phyloP scores from a whole-genome alignment of 139 green algal genomes.

The Picochlorum sp. region DNA sequence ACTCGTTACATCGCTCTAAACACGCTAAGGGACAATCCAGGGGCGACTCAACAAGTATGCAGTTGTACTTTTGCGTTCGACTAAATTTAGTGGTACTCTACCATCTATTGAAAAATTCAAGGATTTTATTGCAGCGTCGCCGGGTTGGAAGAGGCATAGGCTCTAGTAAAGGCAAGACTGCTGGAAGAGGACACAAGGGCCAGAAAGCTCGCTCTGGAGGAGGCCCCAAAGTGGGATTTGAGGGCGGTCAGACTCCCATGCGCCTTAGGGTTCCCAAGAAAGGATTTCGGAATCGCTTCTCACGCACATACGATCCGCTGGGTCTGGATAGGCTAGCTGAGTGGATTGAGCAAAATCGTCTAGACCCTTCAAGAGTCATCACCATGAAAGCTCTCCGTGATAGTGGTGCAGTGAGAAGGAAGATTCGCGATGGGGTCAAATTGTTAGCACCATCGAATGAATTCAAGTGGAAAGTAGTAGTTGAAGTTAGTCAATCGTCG shows the following conservation, averaged over 20 bases:
- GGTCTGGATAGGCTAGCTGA: constrained; percentile 51
- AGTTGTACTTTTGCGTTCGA: background rate
- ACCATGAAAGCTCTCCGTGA: constrained; percentile 85
- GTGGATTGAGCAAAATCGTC: constrained; percentile 47
- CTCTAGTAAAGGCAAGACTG: constrained; percentile 61
- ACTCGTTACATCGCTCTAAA: constrained; percentile 22
- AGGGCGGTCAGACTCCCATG: constrained; percentile 73
- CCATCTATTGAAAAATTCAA: background rate
- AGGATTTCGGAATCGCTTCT: constrained; percentile 57
- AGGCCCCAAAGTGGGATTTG: constrained; percentile 49
- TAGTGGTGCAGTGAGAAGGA: constrained; percentile 40
- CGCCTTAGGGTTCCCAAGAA: constrained; percentile 42
- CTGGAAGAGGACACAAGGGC: constrained; percentile 62
- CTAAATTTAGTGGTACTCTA: no score
- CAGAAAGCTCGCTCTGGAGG: constrained; percentile 53
- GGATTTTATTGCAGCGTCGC: background rate
- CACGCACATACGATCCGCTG: constrained; percentile 28
- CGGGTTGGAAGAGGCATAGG: constrained; percentile 57
- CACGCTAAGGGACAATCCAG: constrained; percentile 57
- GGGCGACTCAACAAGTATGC: constrained; percentile 36
- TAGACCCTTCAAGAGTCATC: constrained; percentile 56
- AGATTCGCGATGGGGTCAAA: constrained; percentile 72
- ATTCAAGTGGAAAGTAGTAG: constrained; percentile 34
- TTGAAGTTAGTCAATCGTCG: constrained; percentile 65
- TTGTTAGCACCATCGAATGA: constrained; percentile 44